These are phyloP conservation scores for Thuja plicata DNA, from an alignment of 83 land plant genomes.

Conservation along the genomic window DNA sequence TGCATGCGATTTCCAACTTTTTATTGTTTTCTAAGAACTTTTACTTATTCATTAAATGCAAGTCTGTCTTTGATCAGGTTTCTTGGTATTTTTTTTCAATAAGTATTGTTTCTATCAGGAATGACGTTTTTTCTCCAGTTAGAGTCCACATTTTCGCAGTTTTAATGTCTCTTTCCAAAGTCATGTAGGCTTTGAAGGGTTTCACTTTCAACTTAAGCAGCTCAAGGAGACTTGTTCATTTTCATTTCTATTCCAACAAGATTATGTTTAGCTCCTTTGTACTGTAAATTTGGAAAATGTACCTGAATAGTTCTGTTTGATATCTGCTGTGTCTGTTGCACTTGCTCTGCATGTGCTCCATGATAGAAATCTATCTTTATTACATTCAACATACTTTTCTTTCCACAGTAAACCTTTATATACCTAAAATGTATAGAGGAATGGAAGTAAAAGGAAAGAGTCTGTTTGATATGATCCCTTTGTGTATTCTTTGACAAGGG, in stretches of 20 bases:
- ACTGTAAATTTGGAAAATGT: not conserved
- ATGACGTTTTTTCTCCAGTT: not conserved
- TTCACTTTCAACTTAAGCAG: not conserved
- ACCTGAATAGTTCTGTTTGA: not conserved
- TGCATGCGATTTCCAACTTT: not conserved
- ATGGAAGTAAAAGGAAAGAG: not conserved
- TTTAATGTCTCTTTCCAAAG: not conserved
- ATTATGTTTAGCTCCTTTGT: not conserved
- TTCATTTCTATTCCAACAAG: not conserved
- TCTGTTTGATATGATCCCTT: not conserved
- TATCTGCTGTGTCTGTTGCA: not conserved
- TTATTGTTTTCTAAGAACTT: not conserved
- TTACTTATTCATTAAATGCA: not conserved
- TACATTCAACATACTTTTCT: not conserved
- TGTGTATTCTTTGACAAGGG: not conserved
- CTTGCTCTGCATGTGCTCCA: not conserved
- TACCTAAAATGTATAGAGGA: not conserved
- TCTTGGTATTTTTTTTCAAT: not conserved
- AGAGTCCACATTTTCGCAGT: not conserved
- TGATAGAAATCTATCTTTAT: not conserved
- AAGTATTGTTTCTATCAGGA: not conserved
- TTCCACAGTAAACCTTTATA: not conserved
- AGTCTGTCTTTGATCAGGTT: not conserved
- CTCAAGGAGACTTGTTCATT: not conserved
- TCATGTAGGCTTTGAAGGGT: not conserved